Evolutionary conservation across 2,329 filamentous ascomycete genomes (phyloP).

Genomic region (Fusarium sp.): DNA sequence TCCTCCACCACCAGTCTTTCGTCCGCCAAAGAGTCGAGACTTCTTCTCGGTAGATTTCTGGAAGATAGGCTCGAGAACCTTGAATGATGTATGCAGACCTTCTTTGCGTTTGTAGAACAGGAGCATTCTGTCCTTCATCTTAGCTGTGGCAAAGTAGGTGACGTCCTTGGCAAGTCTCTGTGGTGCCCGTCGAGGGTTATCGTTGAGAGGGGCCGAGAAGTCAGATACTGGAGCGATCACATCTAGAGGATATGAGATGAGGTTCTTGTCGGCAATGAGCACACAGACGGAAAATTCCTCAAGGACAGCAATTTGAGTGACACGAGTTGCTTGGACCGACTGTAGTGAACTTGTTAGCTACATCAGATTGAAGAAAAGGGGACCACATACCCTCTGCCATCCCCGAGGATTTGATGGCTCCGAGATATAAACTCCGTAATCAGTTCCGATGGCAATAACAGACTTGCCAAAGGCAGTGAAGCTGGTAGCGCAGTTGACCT

Average conservation of each 20-base stretch:
- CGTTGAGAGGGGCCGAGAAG: conserved; percentile 69
- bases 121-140: conserved; percentile 95
- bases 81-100: conserved; percentile 91
- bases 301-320: conserved; percentile 92
- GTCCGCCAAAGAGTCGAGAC: conserved; percentile 70
- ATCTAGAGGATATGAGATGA: conserved; percentile 95
- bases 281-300: conserved; percentile 96
- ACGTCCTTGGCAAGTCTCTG: conserved; percentile 94
- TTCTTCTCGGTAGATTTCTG: conserved; percentile 91
- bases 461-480: conserved; percentile 86
- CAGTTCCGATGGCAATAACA: conserved; percentile 93
- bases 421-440: conserved; percentile 91
- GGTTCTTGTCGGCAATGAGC: conserved; percentile 87
- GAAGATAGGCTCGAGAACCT: conserved; percentile 93
- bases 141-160: conserved; percentile 93
- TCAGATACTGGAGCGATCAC: conserved; percentile 74
- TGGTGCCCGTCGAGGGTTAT: conserved; percentile 84
- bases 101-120: conserved; percentile 98
- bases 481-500: conserved; percentile 91
- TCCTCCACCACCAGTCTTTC: conserved; percentile 68
- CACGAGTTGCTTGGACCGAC: conserved; percentile 78
- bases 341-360: conserved; percentile 49
- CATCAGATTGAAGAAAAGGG: not conserved
- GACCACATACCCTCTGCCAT: conserved; percentile 79
- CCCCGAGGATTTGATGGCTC: conserved; percentile 89